These are phyloP conservation scores for Aspergillus coremiiformis DNA, from an alignment of 495 filamentous ascomycete genomes.

Conservation along the genomic window DNA sequence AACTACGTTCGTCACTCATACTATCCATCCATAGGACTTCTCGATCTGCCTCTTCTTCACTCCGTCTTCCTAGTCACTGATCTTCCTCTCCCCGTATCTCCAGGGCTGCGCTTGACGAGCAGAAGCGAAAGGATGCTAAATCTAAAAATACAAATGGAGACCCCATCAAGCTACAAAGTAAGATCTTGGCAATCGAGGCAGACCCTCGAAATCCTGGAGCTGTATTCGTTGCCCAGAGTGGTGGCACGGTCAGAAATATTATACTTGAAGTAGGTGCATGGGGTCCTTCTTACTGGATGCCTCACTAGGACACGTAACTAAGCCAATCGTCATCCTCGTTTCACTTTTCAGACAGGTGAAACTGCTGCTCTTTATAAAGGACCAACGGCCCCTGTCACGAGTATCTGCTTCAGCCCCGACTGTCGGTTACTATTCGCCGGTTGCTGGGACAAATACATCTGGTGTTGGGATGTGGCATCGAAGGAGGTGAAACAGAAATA, in stretches of 20 bases:
- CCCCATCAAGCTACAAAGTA: slow-evolving; percentile 73
- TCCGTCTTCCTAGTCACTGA: slow-evolving; percentile 8
- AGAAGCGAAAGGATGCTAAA: slow-evolving; percentile 67
- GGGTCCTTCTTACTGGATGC: slow-evolving; percentile 2
- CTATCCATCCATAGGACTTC: not conserved
- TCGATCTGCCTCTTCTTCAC: not conserved
- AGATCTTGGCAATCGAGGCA: slow-evolving; percentile 68
- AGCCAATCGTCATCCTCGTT: slow-evolving; percentile 1
- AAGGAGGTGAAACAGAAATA: slow-evolving; percentile 48
- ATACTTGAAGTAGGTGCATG: slow-evolving; percentile 65
- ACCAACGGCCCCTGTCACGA: slow-evolving; percentile 71
- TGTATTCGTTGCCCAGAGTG: slow-evolving; percentile 79
- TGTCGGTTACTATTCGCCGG: slow-evolving; percentile 67
- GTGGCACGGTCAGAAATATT: slow-evolving; percentile 65
- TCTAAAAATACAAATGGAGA: slow-evolving; percentile 74
- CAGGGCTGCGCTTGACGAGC: slow-evolving; percentile 66
- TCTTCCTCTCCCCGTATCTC: slow-evolving; percentile 1
- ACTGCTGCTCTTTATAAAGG: slow-evolving; percentile 56
- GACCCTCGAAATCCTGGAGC: slow-evolving; percentile 56
- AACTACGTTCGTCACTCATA: slow-evolving; percentile 55
- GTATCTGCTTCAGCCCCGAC: slow-evolving; percentile 59
- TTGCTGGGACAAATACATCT: slow-evolving; percentile 88
- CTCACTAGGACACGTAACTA: slow-evolving; percentile 1
- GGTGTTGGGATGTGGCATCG: slow-evolving; percentile 65
- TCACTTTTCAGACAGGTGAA: slow-evolving; percentile 38